phyloP scores from a whole-genome alignment of 305 asterid genomes.

The Ajuga reptans region DNA sequence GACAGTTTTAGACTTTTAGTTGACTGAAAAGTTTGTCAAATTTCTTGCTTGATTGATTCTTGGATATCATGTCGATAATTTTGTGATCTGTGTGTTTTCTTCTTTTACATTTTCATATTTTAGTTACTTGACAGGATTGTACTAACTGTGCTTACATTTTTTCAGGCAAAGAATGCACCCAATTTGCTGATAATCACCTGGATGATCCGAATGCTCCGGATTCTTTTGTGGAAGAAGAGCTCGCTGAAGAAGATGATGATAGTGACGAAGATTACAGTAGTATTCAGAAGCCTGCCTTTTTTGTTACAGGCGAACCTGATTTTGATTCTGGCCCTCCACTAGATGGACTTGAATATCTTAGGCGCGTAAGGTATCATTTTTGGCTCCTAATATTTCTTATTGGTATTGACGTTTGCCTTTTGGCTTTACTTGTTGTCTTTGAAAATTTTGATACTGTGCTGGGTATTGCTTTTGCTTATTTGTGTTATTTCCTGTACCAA shows the following conservation, averaged over 20 bases:
- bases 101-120: neutral
- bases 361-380: constrained; percentile 82
- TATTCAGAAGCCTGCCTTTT: constrained; percentile 71
- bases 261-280: constrained; percentile 69
- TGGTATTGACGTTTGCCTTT: neutral
- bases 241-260: constrained; percentile 46
- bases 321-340: constrained; percentile 90
- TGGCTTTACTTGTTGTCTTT: neutral
- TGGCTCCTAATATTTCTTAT: constrained; percentile 3
- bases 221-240: constrained; percentile 39
- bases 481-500: neutral
- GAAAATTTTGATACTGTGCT: neutral
- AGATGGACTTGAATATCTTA: constrained; percentile 90
- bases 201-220: constrained; percentile 22
- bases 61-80: neutral
- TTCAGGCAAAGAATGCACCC: constrained; percentile 40
- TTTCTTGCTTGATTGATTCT: constrained; percentile 9
- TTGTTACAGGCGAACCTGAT: constrained; percentile 74
- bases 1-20: neutral
- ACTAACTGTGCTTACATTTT: constrained; percentile 21
- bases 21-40: constrained; percentile 10
- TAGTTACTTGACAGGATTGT: constrained; percentile 3
- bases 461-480: constrained; percentile 2
- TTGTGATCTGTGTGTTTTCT: neutral
- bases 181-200: constrained; percentile 26